A percentile compares a stretch with the other conserved stretches of the same genome.
Evolutionary conservation across 371 early-diverging fungal genomes (phyloP).

Genomic region (Mucor circinelloides): DNA sequence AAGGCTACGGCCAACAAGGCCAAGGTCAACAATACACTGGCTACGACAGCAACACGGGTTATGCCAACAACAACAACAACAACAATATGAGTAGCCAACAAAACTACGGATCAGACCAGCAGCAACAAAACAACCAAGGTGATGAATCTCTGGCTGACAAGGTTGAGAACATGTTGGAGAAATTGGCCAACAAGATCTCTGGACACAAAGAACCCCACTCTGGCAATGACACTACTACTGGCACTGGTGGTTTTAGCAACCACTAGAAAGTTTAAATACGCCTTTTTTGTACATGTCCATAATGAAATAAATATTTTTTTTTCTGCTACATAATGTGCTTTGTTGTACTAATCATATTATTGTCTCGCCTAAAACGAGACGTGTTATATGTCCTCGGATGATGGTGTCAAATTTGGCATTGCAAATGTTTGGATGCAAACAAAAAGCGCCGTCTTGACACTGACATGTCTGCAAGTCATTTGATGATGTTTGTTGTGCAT

Average conservation of each 20-base stretch:
- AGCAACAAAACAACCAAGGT: not conserved
- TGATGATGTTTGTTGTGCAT: not conserved
- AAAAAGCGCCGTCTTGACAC: not conserved
- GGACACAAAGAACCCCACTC: not conserved
- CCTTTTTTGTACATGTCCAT: not conserved
- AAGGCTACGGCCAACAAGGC: not conserved
- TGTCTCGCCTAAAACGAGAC: not conserved
- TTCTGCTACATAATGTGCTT: not conserved
- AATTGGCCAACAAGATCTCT: conserved; percentile 11
- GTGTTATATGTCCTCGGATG: not conserved
- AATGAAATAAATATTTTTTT: not conserved
- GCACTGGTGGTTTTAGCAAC: not conserved
- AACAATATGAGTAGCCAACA: not conserved
- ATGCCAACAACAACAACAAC: not conserved
- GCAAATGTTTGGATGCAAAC: not conserved
- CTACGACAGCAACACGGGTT: not conserved
- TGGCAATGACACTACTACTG: not conserved
- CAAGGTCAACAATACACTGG: not conserved
- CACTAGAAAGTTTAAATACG: not conserved
- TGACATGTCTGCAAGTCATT: not conserved
- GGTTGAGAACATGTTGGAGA: conserved; percentile 17
- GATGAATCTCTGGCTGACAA: conserved; percentile 36
- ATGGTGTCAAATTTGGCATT: not conserved
- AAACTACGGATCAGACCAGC: not conserved
- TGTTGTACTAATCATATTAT: not conserved